These are phyloP conservation scores for Penicillium pancosmium DNA, from an alignment of 495 filamentous ascomycete genomes.

Conservation along the genomic window DNA sequence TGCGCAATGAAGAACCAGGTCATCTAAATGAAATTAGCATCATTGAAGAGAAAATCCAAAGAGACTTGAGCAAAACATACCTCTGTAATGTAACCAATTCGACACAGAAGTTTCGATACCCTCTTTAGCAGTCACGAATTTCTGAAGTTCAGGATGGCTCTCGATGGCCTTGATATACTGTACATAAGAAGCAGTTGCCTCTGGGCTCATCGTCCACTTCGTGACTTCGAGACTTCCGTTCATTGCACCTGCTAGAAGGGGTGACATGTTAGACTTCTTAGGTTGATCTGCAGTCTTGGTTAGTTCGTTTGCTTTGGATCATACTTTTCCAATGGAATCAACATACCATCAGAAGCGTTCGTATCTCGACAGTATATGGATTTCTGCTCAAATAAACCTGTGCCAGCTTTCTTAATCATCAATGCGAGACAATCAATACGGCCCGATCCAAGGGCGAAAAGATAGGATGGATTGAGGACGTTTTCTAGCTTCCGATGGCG, in stretches of 20 bases:
- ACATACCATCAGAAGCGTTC: not conserved
- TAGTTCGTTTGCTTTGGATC: not conserved
- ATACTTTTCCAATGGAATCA: not conserved
- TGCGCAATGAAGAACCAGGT: not conserved
- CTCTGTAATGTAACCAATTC: slow-evolving; percentile 1
- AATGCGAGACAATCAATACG: not conserved
- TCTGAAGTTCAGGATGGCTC: not conserved
- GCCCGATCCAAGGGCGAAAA: not conserved
- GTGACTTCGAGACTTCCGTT: not conserved
- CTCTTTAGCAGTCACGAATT: not conserved
- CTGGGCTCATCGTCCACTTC: not conserved
- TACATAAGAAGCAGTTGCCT: not conserved
- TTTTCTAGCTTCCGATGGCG: not conserved
- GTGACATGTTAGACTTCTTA: not conserved
- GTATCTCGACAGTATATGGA: not conserved
- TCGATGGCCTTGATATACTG: not conserved
- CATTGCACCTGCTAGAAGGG: not conserved
- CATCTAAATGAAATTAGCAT: not conserved
- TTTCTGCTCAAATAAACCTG: not conserved
- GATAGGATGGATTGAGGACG: not conserved
- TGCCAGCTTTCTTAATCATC: not conserved
- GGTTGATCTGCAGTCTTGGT: not conserved
- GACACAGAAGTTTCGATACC: not conserved
- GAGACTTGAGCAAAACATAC: not conserved
- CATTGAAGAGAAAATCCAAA: not conserved